Evolutionary conservation across 2,329 filamentous ascomycete species (phyloP), one percentile per base, ranked within the genome.

Genomic region (Xylariaceae sp.): DNA sequence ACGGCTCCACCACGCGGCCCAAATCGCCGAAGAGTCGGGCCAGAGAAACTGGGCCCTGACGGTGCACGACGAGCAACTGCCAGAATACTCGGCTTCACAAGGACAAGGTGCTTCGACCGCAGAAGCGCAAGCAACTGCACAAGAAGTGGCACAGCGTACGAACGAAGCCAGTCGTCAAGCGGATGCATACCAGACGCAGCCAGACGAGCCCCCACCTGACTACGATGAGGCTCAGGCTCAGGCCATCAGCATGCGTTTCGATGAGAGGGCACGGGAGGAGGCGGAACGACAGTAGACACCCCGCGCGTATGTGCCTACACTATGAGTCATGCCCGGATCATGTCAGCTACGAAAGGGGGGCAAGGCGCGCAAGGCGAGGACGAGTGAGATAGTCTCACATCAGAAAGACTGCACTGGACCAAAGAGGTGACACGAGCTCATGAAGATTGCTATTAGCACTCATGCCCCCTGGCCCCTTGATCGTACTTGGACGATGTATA

Each of bases 141-240:
- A 53, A 6, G 64, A 66, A 38, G 54, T 63, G 36, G 53, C 58
- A 42, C 53, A 55, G 22, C 56, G 52, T 41, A 58, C 57, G 18
- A 58, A 60, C 18, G 60, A 64, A 52, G 55, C 55, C 33, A 58
- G 47, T 41, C 56, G 51, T 43, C 60, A 57, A 47, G 56, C 46
- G 33, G 64, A 66, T 45, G 57, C 58, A 45, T 55, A 61, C 39
- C 68, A 68, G 49, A 60, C 59, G 22, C 72, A 68, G 72, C 70
- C 89, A 62, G 62, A 84, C 70, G 91, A 94, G 65, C 90, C 91
- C 5, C 92, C 92, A 42, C 92, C 92, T 44, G 88, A 84, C 33
- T 97, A 97, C 64, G 90, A 96, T 62, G 90, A 96, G 68, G 88
- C 89, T 27, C 92, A 96, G 68, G 83, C 79, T n/a, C 81, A 85